These are phyloP conservation scores for Saturnispora saitoi DNA, from an alignment of 805 yeast genomes.

Conservation along the genomic window DNA sequence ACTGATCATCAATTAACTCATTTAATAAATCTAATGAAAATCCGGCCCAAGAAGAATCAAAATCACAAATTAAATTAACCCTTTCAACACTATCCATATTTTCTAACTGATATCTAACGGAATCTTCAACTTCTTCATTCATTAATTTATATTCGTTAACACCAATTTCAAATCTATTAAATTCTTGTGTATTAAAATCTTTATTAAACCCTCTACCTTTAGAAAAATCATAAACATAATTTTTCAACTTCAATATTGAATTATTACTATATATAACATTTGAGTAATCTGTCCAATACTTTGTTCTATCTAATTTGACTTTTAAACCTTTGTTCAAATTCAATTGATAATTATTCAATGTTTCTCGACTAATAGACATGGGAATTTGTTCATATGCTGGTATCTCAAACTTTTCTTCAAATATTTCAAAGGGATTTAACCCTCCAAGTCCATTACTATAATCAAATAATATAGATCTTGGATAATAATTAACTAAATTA, in stretches of 20 bases:
- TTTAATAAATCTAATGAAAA: slow-evolving; percentile 43
- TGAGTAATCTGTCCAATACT: slow-evolving; percentile 76
- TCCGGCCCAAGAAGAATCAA: slow-evolving; percentile 84
- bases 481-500: slow-evolving; percentile 57
- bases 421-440: slow-evolving; percentile 45
- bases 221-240: slow-evolving; percentile 50
- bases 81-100: slow-evolving; percentile 70
- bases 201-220: slow-evolving; percentile 18
- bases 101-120: slow-evolving; percentile 58
- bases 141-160: slow-evolving; percentile 42
- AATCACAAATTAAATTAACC: slow-evolving; percentile 56
- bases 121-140: slow-evolving; percentile 46
- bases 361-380: slow-evolving; percentile 26
- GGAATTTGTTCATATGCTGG: slow-evolving; percentile 15
- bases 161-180: slow-evolving; percentile 49
- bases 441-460: slow-evolving; percentile 69
- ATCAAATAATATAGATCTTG: slow-evolving; percentile 80
- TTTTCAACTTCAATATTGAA: slow-evolving; percentile 42
- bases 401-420: slow-evolving; percentile 14
- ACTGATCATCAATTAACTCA: slow-evolving; percentile 12
- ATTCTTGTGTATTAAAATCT: slow-evolving; percentile 29
- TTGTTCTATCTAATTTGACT: slow-evolving; percentile 35
- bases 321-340: slow-evolving; percentile 47
- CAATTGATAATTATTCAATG: slow-evolving; percentile 52
- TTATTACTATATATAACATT: slow-evolving; percentile 58